Evolutionary conservation across 2,329 filamentous ascomycete genomes (phyloP).

Genomic region (Fusarium nodosum): DNA sequence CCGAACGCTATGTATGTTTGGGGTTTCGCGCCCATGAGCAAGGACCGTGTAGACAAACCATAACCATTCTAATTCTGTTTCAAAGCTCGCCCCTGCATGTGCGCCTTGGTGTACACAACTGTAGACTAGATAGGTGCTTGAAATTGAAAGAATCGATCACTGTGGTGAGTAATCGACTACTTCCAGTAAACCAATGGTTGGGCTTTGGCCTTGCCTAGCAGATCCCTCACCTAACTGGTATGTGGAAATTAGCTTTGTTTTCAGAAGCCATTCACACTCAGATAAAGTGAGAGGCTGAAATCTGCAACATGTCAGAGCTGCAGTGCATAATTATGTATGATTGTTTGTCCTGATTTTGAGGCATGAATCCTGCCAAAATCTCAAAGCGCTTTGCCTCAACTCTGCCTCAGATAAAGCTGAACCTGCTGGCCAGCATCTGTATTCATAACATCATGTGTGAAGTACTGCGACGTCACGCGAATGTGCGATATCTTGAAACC

Average conservation of each 20-base stretch:
- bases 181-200: neutral
- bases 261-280: slow-evolving; percentile 1
- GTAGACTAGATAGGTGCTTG: neutral
- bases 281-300: slow-evolving; percentile 1
- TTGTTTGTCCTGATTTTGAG: neutral
- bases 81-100: neutral
- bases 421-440: neutral
- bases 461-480: slow-evolving; percentile 4
- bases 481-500: neutral
- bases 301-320: neutral
- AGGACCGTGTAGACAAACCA: slow-evolving; percentile 17
- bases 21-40: slow-evolving; percentile 34
- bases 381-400: slow-evolving; percentile 26
- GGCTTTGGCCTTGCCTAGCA: neutral
- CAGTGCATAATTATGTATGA: neutral
- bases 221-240: neutral
- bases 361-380: slow-evolving; percentile 3
- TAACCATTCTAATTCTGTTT: neutral
- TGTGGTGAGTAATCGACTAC: neutral
- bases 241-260: slow-evolving; percentile 2
- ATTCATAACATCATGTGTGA: slow-evolving; percentile 11
- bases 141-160: neutral
- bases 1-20: slow-evolving; percentile 39
- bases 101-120: neutral
- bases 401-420: slow-evolving; percentile 25